These are phyloP conservation scores for Xylariomycetidae sp. DNA, from an alignment of 2,329 filamentous ascomycete genomes.

Conservation along the genomic window DNA sequence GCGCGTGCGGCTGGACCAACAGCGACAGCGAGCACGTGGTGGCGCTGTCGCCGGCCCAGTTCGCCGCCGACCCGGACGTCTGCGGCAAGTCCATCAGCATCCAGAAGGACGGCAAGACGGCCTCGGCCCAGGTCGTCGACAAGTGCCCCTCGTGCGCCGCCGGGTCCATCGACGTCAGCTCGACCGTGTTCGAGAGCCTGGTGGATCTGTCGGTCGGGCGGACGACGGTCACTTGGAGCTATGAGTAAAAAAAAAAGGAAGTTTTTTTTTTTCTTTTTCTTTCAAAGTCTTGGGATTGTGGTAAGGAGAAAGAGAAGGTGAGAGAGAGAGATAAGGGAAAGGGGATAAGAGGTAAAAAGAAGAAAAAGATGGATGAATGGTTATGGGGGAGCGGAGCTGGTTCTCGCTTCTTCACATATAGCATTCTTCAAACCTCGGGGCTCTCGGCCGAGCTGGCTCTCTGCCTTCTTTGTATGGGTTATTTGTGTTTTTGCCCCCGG, in stretches of 20 bases:
- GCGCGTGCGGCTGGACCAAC: conserved; percentile 21
- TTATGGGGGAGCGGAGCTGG: no score
- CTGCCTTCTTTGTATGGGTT: no score
- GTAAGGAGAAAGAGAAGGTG: no score
- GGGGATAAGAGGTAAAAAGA: no score
- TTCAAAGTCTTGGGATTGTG: no score
- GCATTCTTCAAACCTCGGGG: no score
- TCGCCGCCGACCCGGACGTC: conserved; percentile 13
- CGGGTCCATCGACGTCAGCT: conserved; percentile 26
- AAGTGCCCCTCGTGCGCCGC: conserved; percentile 23
- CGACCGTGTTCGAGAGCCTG: conserved; percentile 23
- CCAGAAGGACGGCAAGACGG: conserved; percentile 16
- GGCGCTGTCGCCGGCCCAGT: conserved; percentile 21
- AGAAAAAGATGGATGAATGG: no score
- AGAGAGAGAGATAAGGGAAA: no score
- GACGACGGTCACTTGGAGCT: conserved; percentile 19
- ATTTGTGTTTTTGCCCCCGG: no score
- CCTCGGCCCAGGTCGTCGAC: conserved; percentile 23
- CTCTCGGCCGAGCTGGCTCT: no score
- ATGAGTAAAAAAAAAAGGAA: conserved; percentile 1
- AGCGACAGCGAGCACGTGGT: conserved; percentile 19
- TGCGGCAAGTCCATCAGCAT: conserved; percentile 28
- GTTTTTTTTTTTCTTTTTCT: no score
- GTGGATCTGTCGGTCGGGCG: conserved; percentile 19
- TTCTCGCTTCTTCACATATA: no score